Evolutionary conservation across 345 rosid genomes (phyloP), one percentile per base, ranked within the genome.

Genomic region (Sisymbrium irio): DNA sequence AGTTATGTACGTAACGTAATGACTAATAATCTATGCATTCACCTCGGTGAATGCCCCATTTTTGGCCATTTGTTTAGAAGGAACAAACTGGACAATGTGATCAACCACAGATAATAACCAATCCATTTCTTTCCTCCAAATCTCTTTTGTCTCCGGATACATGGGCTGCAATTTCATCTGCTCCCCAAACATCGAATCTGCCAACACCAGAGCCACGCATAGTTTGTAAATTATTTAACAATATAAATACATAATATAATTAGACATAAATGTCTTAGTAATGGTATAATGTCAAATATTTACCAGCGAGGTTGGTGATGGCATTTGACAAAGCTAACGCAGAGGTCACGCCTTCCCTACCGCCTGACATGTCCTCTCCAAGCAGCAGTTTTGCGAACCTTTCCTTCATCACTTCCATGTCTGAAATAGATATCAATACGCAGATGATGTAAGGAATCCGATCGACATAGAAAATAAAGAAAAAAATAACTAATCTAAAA

Each of bases 361-460:
- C 90, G 6, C 95, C 90, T 32, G 91, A 89, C 89, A 89, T 89
- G 64, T 89, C 91, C 77, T 89, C 91, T 15, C 94, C 95, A 62
- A 87, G 68, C 44, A 89, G 81, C 76, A 89, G 73, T 77, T 82
- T 89, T 3, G 84, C 82, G 19, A 87, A 87, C 57, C 74, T 83
- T 74, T 89, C 90, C 83, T 80, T 85, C 90, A 89, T 84, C 75
- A 76, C 80, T 49, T 87, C 82, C 66, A 65, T 73, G 50, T 84
- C 95, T 89, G 74, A 73, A 45, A 76, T 0, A 70, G 17, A 17
- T 11, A 27, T 11, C 62, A 72, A 28, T 11, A 50, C 59, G 33
- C 27, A 32, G 5, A 22, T 60, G 7, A 4, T 18, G 32, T 39
- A 41, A 63, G 50, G 45, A 20, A 28, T 30, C 10, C 3, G 25